Base-by-base conservation (phyloP, 805 yeast genomes). In the Candida nitratophila region DNA sequence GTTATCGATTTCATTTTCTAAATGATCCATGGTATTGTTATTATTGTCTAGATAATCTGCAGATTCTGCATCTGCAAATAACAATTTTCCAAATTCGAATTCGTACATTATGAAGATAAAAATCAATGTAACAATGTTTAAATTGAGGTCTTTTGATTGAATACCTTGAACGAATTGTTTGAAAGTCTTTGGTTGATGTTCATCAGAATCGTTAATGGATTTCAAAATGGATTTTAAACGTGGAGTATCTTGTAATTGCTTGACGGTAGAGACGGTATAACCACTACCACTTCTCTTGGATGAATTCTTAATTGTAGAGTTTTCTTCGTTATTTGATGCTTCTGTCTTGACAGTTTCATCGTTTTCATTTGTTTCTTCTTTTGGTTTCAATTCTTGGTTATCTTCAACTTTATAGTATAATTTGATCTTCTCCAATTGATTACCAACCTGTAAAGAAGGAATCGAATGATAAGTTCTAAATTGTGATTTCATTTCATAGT, bases 201-300 rank as follows among this genome's bases (percentile, higher is more conserved):
- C 67, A 20, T 76, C 70, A 39, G 79, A 78, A 55, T 90, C 96
- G 52, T 90, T 80, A 2, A 90, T 87, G 0, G 93, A 86, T 65
- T 91, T 91, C 51, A 91, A 64, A 19, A 91, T 91, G 0, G 95
- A 83, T 60, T 91, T 91, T 49, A 91, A 73, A 44, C 98, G 71
- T 2, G 98, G 98, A 0, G 98, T 93, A 58, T 91, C 98, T 64
- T 91, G 98, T 34, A 91, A 69, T 45, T 88, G 93, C 59, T 85
- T 87, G 39, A 81, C 81, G 37, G 76, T 75, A 14, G 71, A 51
- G 53, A 57, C 50, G 1, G 66, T 62, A 42, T 60, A 63, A 8
- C 65, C 63, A 39, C 56, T 55, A 14, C 59, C 58, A 24, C 27
- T 10, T 7, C 27, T 24, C 10, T 10, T n/a, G n/a, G n/a, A n/a